These are phyloP conservation scores for Vanderwaltozyma polyspora DNA, from an alignment of 805 yeast genomes.

Conservation along the genomic window DNA sequence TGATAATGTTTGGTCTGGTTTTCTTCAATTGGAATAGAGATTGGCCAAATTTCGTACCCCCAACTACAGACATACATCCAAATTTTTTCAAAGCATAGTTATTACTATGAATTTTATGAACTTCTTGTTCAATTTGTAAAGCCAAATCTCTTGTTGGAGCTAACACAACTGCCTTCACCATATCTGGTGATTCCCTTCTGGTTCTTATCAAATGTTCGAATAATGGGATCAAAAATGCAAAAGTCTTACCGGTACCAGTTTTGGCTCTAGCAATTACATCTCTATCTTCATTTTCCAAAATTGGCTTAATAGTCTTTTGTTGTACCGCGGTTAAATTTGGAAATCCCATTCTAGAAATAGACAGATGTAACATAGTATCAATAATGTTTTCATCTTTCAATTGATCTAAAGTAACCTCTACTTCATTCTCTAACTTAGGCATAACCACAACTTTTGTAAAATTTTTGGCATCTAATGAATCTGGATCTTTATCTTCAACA, in stretches of 20 bases:
- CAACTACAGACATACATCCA: slow-evolving; percentile 47
- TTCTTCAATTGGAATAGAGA: slow-evolving; percentile 28
- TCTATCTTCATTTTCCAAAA: slow-evolving; percentile 34
- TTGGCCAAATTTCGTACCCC: slow-evolving; percentile 43
- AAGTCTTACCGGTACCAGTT: slow-evolving; percentile 92
- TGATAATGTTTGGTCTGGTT: slow-evolving; percentile 45
- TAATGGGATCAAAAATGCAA: slow-evolving; percentile 77
- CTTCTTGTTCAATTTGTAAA: slow-evolving; percentile 61
- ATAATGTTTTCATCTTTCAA: slow-evolving; percentile 23
- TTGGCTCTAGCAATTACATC: slow-evolving; percentile 83
- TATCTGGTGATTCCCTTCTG: slow-evolving; percentile 17
- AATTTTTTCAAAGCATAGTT: slow-evolving; percentile 22
- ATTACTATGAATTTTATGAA: slow-evolving; percentile 34
- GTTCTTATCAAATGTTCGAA: slow-evolving; percentile 41
- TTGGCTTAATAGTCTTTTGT: slow-evolving; percentile 47
- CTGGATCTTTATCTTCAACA: slow-evolving; percentile 1
- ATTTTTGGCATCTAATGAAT: too few relatives aligned
- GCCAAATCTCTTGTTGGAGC: slow-evolving; percentile 93
- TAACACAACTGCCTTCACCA: slow-evolving; percentile 54
- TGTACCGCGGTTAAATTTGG: slow-evolving; percentile 58
- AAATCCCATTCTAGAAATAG: slow-evolving; percentile 36
- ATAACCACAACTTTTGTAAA: slow-evolving; percentile 3
- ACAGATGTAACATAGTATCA: slow-evolving; percentile 21
- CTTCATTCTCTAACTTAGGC: slow-evolving; percentile 9
- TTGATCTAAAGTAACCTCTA: slow-evolving; percentile 20